These are phyloP conservation scores for Candida easanensis DNA, from an alignment of 805 yeast genomes.

Conservation along the genomic window DNA sequence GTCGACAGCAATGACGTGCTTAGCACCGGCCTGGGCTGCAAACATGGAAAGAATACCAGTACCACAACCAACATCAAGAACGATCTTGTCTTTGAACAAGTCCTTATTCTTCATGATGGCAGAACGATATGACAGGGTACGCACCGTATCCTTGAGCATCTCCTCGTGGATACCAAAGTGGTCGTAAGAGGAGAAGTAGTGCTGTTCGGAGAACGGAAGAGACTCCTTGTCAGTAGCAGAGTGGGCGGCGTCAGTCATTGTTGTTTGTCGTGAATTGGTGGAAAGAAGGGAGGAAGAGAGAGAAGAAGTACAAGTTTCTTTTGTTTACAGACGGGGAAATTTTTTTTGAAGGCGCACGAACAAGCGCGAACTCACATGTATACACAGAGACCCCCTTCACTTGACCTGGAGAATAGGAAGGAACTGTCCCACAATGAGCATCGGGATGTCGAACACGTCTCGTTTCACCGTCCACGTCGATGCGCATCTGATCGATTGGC, in stretches of 20 bases:
- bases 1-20: conserved; percentile 95
- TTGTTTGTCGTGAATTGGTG: not conserved
- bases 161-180: conserved; percentile 98
- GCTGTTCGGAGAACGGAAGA: conserved; percentile 80
- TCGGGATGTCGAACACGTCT: conserved; percentile 80
- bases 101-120: conserved; percentile 90
- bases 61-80: conserved; percentile 98
- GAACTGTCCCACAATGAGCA: conserved; percentile 81
- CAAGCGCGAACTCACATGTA: too few relatives aligned
- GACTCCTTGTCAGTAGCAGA: conserved; percentile 67
- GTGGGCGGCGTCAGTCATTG: conserved; percentile 18
- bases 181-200: conserved; percentile 92
- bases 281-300: not conserved
- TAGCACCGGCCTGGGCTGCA: conserved; percentile 98
- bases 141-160: conserved; percentile 93
- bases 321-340: conserved; percentile 5
- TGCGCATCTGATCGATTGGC: conserved; percentile 55
- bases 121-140: conserved; percentile 88
- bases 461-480: conserved; percentile 84
- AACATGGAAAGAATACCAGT: conserved; percentile 97
- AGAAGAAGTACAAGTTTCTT: conserved; percentile 4
- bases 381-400: too few relatives aligned
- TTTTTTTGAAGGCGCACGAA: conserved; percentile 2
- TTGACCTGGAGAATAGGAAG: conserved; percentile 52
- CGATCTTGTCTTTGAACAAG: conserved; percentile 88